phyloP scores from a whole-genome alignment of 352 stramenopile genomes.

The Elongisporangium anandrum region DNA sequence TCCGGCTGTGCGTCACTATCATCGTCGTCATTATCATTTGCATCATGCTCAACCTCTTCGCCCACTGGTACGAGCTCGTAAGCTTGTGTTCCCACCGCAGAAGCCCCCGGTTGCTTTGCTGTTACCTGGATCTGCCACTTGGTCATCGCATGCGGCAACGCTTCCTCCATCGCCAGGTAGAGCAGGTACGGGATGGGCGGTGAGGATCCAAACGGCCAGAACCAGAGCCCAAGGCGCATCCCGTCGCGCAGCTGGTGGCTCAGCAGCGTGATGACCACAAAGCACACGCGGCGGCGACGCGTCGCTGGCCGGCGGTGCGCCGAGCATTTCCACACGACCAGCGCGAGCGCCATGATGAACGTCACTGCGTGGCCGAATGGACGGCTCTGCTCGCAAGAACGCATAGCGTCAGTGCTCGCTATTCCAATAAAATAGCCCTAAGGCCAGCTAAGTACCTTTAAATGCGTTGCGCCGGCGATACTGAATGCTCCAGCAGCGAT shows the following conservation, averaged over 20 bases:
- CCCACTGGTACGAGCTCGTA: not conserved
- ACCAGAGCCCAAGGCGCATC: conserved; percentile 58
- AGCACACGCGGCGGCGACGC: conserved; percentile 33
- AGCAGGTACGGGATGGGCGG: conserved; percentile 55
- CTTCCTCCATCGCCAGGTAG: conserved; percentile 55
- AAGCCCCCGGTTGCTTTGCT: not conserved
- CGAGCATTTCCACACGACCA: conserved; percentile 33
- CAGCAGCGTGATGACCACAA: conserved; percentile 51
- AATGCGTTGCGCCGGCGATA: conserved; percentile 50
- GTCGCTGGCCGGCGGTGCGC: conserved; percentile 11
- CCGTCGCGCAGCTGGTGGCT: conserved; percentile 70
- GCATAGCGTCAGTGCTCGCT: not conserved
- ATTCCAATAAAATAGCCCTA: not conserved
- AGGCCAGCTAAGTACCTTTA: conserved; percentile 15
- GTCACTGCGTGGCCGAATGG: conserved; percentile 66
- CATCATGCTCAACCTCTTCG: not conserved
- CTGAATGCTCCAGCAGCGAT: conserved; percentile 53
- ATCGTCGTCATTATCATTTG: not conserved
- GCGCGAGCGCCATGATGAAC: conserved; percentile 49
- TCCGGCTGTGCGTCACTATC: not conserved
- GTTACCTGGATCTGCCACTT: conserved; percentile 15
- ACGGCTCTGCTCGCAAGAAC: conserved; percentile 14
- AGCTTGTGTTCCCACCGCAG: not conserved
- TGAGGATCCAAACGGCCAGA: conserved; percentile 67
- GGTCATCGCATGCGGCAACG: conserved; percentile 41